phyloP scores from a whole-genome alignment of 2,329 filamentous ascomycete genomes.

The Massarina eburnea region DNA sequence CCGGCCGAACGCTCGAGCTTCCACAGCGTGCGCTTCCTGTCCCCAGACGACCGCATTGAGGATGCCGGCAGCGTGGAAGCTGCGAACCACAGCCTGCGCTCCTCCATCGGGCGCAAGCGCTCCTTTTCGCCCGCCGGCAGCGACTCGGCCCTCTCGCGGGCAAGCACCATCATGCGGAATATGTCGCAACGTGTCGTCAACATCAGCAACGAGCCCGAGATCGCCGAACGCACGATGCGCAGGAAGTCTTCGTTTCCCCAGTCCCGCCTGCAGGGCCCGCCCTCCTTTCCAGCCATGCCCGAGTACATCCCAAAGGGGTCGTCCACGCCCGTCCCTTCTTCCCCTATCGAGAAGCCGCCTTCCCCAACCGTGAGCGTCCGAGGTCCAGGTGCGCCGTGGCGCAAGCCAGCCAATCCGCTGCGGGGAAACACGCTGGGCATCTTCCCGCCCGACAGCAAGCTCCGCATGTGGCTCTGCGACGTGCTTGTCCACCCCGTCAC shows the following conservation, averaged over 20 bases:
- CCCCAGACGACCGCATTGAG: conserved; percentile 57
- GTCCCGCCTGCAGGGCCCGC: conserved; percentile 55
- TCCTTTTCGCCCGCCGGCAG: conserved; percentile 50
- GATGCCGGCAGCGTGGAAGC: conserved; percentile 63
- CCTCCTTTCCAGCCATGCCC: conserved; percentile 55
- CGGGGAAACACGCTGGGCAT: conserved; percentile 84
- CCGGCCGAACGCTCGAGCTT: conserved; percentile 54
- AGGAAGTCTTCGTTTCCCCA: conserved; percentile 61
- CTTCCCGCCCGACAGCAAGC: conserved; percentile 74
- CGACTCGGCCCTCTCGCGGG: conserved; percentile 52
- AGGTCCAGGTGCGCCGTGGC: conserved; percentile 44
- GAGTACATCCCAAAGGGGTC: conserved; percentile 50
- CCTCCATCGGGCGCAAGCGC: conserved; percentile 49
- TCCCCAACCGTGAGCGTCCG: conserved; percentile 28
- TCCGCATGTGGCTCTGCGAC: conserved; percentile 77
- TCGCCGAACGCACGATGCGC: conserved; percentile 71
- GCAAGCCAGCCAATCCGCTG: conserved; percentile 67
- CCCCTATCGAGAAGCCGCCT: conserved; percentile 43
- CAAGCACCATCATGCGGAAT: conserved; percentile 57
- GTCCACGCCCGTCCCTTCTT: conserved; percentile 24
- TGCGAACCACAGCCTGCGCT: conserved; percentile 25
- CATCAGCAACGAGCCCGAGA: conserved; percentile 87
- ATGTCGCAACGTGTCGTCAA: conserved; percentile 99
- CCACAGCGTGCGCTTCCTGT: conserved; percentile 57
- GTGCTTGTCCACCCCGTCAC: conserved; percentile 82